A percentile compares a stretch with the other conserved stretches of the same genome.
Evolutionary conservation across 2,329 filamentous ascomycete genomes (phyloP).

Genomic region (Fusarium cyanostomum): DNA sequence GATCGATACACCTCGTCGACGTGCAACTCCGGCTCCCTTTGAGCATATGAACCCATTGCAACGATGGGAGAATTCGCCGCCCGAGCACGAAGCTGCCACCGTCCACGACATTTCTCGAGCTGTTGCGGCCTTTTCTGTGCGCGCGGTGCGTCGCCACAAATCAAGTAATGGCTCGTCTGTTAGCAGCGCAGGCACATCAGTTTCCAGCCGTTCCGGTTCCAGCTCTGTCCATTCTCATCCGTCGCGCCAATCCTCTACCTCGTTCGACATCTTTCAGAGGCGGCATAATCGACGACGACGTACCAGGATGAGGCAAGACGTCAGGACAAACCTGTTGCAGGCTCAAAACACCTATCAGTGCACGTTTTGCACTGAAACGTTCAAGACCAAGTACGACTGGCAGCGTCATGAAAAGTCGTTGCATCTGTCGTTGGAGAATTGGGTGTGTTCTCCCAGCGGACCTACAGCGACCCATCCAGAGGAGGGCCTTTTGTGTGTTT

Average conservation of each 20-base stretch:
- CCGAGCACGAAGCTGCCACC: conserved; percentile 47
- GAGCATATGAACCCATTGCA: conserved; percentile 43
- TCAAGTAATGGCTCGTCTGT: conserved; percentile 53
- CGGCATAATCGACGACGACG: conserved; percentile 23
- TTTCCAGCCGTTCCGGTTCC: conserved; percentile 24
- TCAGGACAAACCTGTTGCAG: conserved; percentile 22
- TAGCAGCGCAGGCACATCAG: conserved; percentile 31
- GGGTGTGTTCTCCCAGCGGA: conserved; percentile 54
- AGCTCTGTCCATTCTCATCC: conserved; percentile 28
- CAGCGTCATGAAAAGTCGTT: conserved; percentile 61
- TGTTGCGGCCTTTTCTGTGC: conserved; percentile 44
- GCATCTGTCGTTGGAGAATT: conserved; percentile 57
- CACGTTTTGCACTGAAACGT: conserved; percentile 58
- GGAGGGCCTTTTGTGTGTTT: conserved; percentile 45
- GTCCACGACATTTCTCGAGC: conserved; percentile 47
- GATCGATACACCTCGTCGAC: conserved; percentile 65
- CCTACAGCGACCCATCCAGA: conserved; percentile 50
- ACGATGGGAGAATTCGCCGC: conserved; percentile 48
- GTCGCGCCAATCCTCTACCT: conserved; percentile 11
- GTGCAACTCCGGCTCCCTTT: conserved; percentile 49
- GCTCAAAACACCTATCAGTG: conserved; percentile 50
- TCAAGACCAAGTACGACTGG: conserved; percentile 58
- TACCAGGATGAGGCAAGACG: conserved; percentile 23
- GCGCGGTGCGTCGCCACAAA: conserved; percentile 47
- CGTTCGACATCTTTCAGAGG: conserved; percentile 24